phyloP scores from a whole-genome alignment of 495 filamentous ascomycete species.

The Neurospora tetraspora region DNA sequence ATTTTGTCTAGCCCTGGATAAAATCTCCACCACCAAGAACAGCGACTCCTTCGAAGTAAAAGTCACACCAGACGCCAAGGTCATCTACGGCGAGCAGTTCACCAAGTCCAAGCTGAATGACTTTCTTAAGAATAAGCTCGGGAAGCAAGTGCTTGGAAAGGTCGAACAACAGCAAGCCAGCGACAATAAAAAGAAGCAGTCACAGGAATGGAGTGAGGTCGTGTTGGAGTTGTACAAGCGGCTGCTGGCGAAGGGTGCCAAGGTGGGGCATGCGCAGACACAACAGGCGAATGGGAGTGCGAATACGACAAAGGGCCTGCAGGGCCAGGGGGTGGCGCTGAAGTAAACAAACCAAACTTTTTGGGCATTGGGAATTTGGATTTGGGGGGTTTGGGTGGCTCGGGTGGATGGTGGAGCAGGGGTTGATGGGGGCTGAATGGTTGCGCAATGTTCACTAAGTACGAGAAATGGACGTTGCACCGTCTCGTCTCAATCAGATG shows the following conservation, averaged over 20 bases:
- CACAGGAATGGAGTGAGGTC: conserved; percentile 42
- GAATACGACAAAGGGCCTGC: neutral
- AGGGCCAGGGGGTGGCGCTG: neutral
- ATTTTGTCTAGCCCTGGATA: conserved; percentile 33
- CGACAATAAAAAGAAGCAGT: conserved; percentile 15
- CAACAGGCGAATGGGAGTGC: neutral
- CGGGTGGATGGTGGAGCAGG: neutral
- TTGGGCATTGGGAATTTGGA: neutral
- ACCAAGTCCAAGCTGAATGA: conserved; percentile 52
- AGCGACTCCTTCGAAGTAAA: conserved; percentile 34
- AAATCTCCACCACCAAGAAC: neutral
- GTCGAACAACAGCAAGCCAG: conserved; percentile 18
- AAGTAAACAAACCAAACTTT: neutral
- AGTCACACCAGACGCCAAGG: conserved; percentile 35
- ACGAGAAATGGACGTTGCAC: neutral
- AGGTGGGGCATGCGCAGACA: conserved; percentile 13
- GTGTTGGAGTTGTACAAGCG: conserved; percentile 46
- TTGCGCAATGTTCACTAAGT: neutral
- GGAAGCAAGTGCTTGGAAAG: conserved; percentile 20
- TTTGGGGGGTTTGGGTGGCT: neutral
- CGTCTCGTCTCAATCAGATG: neutral
- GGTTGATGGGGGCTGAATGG: neutral
- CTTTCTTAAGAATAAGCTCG: conserved; percentile 43
- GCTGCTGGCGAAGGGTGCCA: conserved; percentile 46
- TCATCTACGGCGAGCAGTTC: conserved; percentile 60